Conservation (phyloP, 2,329 filamentous ascomycete genomes). For the Fusarium metavorans region DNA sequence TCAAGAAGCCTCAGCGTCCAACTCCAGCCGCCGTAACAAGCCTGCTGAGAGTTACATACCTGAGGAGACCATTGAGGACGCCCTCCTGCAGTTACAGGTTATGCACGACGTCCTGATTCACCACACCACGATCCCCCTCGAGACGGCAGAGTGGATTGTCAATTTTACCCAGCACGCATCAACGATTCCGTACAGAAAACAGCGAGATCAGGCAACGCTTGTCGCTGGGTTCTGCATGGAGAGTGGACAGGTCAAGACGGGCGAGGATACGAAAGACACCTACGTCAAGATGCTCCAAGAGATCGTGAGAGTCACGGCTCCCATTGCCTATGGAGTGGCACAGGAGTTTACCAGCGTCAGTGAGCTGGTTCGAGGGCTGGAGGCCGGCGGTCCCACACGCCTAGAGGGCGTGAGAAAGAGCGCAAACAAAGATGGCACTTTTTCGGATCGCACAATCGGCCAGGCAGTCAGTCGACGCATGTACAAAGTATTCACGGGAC, state of each 20-base stretch:
- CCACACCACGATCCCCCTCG: constrained; percentile 70
- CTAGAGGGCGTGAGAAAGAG: constrained; percentile 72
- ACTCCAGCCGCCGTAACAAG: constrained; percentile 53
- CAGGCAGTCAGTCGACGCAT: constrained; percentile 69
- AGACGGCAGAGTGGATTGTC: constrained; percentile 79
- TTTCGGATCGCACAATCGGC: constrained; percentile 67
- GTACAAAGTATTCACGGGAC: constrained; percentile 69
- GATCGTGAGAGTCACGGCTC: constrained; percentile 76
- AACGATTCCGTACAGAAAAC: constrained; percentile 77
- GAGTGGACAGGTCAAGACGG: constrained; percentile 78
- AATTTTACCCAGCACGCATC: constrained; percentile 84
- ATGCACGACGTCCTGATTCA: constrained; percentile 75
- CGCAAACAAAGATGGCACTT: constrained; percentile 67
- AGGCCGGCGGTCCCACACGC: constrained; percentile 67
- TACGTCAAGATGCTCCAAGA: constrained; percentile 83
- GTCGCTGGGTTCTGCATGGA: constrained; percentile 83
- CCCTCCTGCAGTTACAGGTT: constrained; percentile 77
- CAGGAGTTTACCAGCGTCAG: constrained; percentile 69
- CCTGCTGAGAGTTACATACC: constrained; percentile 65
- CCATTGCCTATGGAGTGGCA: constrained; percentile 77
- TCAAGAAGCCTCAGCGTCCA: constrained; percentile 45
- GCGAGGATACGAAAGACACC: constrained; percentile 73
- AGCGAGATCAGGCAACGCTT: constrained; percentile 61
- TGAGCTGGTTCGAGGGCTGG: constrained; percentile 69
- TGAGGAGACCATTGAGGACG: constrained; percentile 77